Base-by-base conservation (phyloP, 2,329 filamentous ascomycete genomes). In the Apiospora pterosperma region DNA sequence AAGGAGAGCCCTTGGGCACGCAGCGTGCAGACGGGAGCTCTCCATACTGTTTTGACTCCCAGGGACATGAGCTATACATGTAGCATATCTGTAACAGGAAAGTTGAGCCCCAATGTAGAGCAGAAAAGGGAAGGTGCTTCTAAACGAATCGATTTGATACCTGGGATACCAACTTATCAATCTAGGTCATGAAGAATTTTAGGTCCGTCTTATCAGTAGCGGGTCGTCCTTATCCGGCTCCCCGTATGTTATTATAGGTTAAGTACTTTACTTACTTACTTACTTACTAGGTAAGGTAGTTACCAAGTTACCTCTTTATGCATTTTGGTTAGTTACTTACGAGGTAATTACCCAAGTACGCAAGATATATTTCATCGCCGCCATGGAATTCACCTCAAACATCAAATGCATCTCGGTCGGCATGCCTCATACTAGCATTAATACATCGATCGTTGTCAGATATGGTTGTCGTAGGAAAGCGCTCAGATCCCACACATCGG, bases 11-110 rank as follows among this genome's bases (percentile, higher is more conserved):
- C 67, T 64, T 67, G 66, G 63, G 66, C 63, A 65, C 65, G 65
- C 52, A 48, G 36, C 61, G 67, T 61, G 69, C 65, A 67, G 67
- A 66, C 59, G 65, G 64, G 71, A 67, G 72, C 73, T 69, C 72
- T 72, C 72, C 72, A 73, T 71, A 72, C 64, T 61, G 65, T 70
- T 61, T 66, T 69, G 69, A 74, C 63, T 67, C 70, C 73, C 69
- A 72, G 71, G 72, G 73, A 75, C 74, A 76, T 75, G 67, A 68
- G 73, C 70, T 76, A 73, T 68, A 65, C 66, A 59, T 63, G 64
- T 62, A 64, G 65, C 73, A 76, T 64, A 59, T 62, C 39, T 48
- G 21, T 31, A 23, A 31, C 11, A 36, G 60, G 39, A 36, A 44
- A 23, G 12, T n/a, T 34, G 58, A 60, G 58, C 34, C 58, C 58